phyloP scores from a whole-genome alignment of 2,329 filamentous ascomycete genomes.

The Conoideocrella luteorostrata region DNA sequence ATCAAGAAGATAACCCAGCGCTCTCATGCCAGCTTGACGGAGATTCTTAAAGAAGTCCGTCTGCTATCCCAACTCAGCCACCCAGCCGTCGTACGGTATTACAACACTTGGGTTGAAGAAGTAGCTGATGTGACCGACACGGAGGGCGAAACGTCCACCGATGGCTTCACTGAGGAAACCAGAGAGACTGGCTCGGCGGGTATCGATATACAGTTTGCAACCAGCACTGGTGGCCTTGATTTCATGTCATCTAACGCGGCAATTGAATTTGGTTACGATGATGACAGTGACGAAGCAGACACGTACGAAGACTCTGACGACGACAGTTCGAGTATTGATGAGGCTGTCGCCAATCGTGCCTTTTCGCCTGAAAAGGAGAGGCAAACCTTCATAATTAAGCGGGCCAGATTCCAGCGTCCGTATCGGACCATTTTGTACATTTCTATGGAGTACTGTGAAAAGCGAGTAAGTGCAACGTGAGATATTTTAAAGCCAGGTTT shows the following conservation, averaged over 20 bases:
- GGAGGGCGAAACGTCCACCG: constrained; percentile 51
- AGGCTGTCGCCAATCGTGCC: constrained; percentile 19
- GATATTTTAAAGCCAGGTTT: background rate
- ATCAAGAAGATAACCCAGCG: constrained; percentile 93
- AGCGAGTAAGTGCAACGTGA: constrained; percentile 50
- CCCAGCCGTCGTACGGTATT: constrained; percentile 80
- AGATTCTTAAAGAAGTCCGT: constrained; percentile 79
- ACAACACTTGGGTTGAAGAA: constrained; percentile 90
- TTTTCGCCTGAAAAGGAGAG: constrained; percentile 25
- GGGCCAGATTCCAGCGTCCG: constrained; percentile 39
- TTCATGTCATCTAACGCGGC: constrained; percentile 85
- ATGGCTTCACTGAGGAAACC: constrained; percentile 34
- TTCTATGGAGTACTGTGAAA: constrained; percentile 98
- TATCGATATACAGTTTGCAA: constrained; percentile 52
- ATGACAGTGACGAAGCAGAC: constrained; percentile 36
- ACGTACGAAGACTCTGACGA: constrained; percentile 43
- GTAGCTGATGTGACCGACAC: constrained; percentile 45
- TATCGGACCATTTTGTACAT: constrained; percentile 81
- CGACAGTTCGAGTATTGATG: constrained; percentile 29
- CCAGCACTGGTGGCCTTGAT: constrained; percentile 76
- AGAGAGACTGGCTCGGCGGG: constrained; percentile 32
- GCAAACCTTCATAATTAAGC: constrained; percentile 20
- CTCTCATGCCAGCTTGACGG: constrained; percentile 70
- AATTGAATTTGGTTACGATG: constrained; percentile 70
- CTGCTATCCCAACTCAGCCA: constrained; percentile 90